Evolutionary conservation across 2,329 filamentous ascomycete genomes (phyloP), one percentile per base, ranked within the genome.

Genomic region (Endoconidiophora laricicola): DNA sequence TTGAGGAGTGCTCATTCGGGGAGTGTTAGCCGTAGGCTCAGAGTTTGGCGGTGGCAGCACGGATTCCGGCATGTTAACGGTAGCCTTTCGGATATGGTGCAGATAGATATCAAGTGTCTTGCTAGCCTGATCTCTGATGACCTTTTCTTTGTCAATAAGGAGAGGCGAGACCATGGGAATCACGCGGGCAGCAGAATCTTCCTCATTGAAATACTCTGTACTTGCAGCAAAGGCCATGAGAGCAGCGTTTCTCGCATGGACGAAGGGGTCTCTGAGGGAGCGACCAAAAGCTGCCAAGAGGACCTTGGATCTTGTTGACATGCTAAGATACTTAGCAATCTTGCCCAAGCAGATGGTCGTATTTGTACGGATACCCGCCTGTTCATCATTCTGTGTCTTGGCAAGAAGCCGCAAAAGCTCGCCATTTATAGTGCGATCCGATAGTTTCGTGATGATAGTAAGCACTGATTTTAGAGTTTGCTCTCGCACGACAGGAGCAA

Each of bases 311-410:
- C 91, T 75, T 3, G 84, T 86, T 56, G 84, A 72, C 1, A 75
- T 70, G 1, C 86, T 86, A 1, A 98, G 70, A 58, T 94, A 83
- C 58, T 86, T 88, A 12, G 91, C 88, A 57, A 98, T 95, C 60
- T 95, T 96, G 20, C 91, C 91, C 0, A 98, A 68, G 61, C 90
- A 96, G 50, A 98, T 98, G 1, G 91, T 98, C 0, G 91, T 98
- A 62, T 98, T 98, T 6, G 91, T 98, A 54, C 91, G 78, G 56
- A 98, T 98, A 0, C 91, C 91, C 1, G 91, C 87, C 60, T 98
- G 90, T 58, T 96, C 91, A 55, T 98, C 91, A 58, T 96, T 98
- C 43, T 91, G 87, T 1, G 90, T 95, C 63, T 94, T 95, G 41
- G 91, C 91, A 24, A 98, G 73, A 60, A 94, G 83, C 58, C 83